Evolutionary conservation across 2,329 filamentous ascomycete genomes (phyloP).

Genomic region (Sclerotinia minor): DNA sequence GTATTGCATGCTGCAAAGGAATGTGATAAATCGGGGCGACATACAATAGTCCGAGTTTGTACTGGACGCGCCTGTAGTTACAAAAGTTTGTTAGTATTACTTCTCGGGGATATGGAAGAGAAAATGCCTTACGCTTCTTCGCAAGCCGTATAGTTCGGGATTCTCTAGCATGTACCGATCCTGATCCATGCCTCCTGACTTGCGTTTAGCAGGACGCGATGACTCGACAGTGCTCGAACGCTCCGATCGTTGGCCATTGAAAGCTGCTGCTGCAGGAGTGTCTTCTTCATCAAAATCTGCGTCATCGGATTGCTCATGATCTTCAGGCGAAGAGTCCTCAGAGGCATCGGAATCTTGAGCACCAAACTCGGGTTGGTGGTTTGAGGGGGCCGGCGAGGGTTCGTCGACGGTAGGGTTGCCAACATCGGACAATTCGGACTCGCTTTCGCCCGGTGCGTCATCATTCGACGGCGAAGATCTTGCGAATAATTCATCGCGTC

Average conservation of each 20-base stretch:
- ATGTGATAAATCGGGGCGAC: slow-evolving; percentile 36
- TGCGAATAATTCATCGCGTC: slow-evolving; percentile 58
- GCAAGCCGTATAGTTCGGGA: slow-evolving; percentile 89
- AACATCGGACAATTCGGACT: slow-evolving; percentile 75
- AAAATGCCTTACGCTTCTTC: slow-evolving; percentile 73
- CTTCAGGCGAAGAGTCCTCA: slow-evolving; percentile 39
- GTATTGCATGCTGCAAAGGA: neutral
- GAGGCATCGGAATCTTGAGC: slow-evolving; percentile 38
- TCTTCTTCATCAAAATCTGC: slow-evolving; percentile 75
- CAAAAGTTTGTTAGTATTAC: slow-evolving; percentile 30
- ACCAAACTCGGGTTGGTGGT: slow-evolving; percentile 40
- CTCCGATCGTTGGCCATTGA: slow-evolving; percentile 52
- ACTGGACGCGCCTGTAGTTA: slow-evolving; percentile 53
- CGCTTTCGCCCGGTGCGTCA: slow-evolving; percentile 57
- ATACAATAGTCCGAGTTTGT: slow-evolving; percentile 56
- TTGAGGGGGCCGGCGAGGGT: slow-evolving; percentile 50
- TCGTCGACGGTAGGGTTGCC: slow-evolving; percentile 57
- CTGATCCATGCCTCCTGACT: slow-evolving; percentile 66
- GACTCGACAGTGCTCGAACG: slow-evolving; percentile 70
- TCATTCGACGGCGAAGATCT: slow-evolving; percentile 45
- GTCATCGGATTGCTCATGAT: slow-evolving; percentile 61
- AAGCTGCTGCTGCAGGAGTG: slow-evolving; percentile 52
- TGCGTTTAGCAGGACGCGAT: slow-evolving; percentile 70
- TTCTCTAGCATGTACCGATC: slow-evolving; percentile 80
- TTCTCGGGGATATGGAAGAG: neutral